phyloP scores from a whole-genome alignment of 768 basidiomycete genomes.

The Suillus weaverae region DNA sequence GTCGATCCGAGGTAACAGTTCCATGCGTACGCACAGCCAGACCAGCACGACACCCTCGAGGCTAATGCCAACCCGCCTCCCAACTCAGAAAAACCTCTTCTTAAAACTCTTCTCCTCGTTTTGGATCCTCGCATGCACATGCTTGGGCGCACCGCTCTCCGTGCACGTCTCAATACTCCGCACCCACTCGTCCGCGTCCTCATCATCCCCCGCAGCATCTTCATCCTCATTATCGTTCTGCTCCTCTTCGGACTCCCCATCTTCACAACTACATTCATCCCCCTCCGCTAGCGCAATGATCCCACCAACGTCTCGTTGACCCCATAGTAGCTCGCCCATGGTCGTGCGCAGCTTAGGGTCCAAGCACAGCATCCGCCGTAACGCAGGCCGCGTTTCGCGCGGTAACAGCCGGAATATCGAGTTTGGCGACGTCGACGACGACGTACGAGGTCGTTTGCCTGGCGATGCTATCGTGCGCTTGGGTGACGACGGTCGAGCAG shows the following conservation, averaged over 20 bases:
- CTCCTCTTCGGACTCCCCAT: constrained; percentile 26
- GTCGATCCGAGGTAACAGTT: not conserved
- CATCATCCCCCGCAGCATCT: constrained; percentile 46
- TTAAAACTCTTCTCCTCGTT: constrained; percentile 74
- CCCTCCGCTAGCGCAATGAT: constrained; percentile 48
- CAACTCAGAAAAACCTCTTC: constrained; percentile 65
- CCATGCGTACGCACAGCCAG: not conserved
- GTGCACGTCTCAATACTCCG: constrained; percentile 72
- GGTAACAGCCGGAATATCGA: constrained; percentile 96
- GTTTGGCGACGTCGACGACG: constrained; percentile 46
- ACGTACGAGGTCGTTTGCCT: constrained; percentile 20
- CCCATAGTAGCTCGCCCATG: constrained; percentile 86
- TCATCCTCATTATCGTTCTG: constrained; percentile 60
- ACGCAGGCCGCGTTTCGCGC: constrained; percentile 84
- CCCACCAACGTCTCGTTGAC: constrained; percentile 69
- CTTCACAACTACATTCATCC: constrained; percentile 67
- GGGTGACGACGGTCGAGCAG: constrained; percentile 55
- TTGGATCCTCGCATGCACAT: constrained; percentile 73
- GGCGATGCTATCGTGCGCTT: constrained; percentile 55
- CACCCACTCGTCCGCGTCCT: constrained; percentile 90
- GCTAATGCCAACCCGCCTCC: not conserved
- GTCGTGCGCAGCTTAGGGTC: constrained; percentile 90
- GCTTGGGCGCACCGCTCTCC: constrained; percentile 44
- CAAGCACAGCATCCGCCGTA: constrained; percentile 92
- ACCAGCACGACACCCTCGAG: not conserved